Evolutionary conservation across 2,329 filamentous ascomycete genomes (phyloP).

Genomic region (Stagonosporopsis cucurbitacearum): DNA sequence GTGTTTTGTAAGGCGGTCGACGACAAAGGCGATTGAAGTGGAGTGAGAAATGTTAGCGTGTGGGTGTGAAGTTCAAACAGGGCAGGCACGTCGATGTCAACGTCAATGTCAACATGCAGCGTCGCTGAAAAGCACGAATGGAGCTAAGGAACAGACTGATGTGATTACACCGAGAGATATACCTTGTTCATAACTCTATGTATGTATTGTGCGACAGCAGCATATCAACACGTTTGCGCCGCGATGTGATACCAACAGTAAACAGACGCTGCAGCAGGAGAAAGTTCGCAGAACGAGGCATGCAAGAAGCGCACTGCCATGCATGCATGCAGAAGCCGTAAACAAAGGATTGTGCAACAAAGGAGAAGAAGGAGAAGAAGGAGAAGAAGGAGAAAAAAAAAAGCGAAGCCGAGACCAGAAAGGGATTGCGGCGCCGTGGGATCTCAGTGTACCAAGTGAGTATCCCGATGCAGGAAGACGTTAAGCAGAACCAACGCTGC

Average conservation of each 20-base stretch:
- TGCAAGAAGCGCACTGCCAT: conserved; percentile 39
- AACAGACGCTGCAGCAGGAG: not conserved
- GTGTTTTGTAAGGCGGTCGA: no score
- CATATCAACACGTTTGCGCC: conserved; percentile 17
- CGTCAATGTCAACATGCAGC: no score
- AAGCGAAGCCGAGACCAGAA: conserved; percentile 8
- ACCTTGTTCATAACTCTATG: conserved; percentile 13
- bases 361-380: conserved; percentile 6
- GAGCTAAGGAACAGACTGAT: not conserved
- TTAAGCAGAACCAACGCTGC: conserved; percentile 20
- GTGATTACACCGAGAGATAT: not conserved
- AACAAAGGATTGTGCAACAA: conserved; percentile 15
- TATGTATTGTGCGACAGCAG: conserved; percentile 15
- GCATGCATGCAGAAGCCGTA: conserved; percentile 26
- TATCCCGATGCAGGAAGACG: conserved; percentile 18
- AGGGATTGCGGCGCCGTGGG: conserved; percentile 9
- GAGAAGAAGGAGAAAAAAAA: conserved; percentile 1
- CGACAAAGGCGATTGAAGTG: no score
- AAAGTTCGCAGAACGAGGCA: conserved; percentile 12
- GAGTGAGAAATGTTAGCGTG: no score
- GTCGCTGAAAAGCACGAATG: not conserved
- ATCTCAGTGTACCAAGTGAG: conserved; percentile 10
- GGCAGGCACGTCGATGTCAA: no score
- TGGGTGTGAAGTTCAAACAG: not conserved
- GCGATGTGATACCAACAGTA: conserved; percentile 9